phyloP scores from a whole-genome alignment of 345 rosid genomes.

The Viola odorata region DNA sequence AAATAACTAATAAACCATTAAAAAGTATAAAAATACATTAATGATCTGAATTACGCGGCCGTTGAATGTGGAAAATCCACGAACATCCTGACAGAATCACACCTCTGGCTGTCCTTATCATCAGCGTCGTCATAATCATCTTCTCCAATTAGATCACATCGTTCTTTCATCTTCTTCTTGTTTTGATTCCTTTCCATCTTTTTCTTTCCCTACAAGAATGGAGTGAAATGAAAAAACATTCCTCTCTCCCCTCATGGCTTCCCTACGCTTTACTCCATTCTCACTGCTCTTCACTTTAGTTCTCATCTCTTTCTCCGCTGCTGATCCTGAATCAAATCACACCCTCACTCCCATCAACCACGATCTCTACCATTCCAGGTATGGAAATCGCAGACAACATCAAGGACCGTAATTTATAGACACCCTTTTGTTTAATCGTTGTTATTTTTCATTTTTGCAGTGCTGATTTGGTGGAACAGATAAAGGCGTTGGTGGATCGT shows the following conservation, averaged over 20 bases:
- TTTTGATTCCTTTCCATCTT: background rate
- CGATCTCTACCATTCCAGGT: conserved; percentile 87
- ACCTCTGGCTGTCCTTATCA: background rate
- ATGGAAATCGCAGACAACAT: too few relatives aligned
- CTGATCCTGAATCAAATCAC: conserved; percentile 20
- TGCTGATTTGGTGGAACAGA: conserved; percentile 55
- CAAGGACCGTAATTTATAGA: background rate
- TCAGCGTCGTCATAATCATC: background rate
- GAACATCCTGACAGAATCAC: conserved; percentile 20
- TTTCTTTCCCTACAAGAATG: background rate
- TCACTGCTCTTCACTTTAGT: conserved; percentile 15
- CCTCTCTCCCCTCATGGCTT: conserved; percentile 10
- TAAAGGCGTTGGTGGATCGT: conserved; percentile 55
- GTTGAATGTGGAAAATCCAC: conserved; percentile 19
- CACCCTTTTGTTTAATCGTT: background rate
- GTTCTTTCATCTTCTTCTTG: too few relatives aligned
- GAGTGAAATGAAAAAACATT: background rate
- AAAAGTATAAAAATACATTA: too few relatives aligned
- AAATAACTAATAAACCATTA: too few relatives aligned
- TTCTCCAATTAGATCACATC: too few relatives aligned
- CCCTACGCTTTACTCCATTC: conserved; percentile 4
- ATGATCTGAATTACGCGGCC: background rate
- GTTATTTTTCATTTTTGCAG: conserved; percentile 29
- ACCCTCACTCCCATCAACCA: conserved; percentile 59
- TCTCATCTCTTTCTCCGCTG: conserved; percentile 14